Conservation (phyloP, 352 stramenopile species). For the Pythium dissimile region DNA sequence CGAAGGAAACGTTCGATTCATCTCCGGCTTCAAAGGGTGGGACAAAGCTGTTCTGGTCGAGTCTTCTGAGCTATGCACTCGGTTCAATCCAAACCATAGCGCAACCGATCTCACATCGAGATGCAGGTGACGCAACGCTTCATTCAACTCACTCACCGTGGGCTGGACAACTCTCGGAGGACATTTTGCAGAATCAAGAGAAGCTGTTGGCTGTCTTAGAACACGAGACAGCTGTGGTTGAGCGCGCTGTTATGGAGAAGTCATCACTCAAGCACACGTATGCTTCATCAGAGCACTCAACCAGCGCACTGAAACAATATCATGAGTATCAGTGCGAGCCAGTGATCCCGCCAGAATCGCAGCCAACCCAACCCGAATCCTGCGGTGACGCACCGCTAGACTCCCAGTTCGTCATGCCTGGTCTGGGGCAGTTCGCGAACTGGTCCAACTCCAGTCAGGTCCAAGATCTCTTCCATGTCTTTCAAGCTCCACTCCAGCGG, state of each 20-base stretch:
- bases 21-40: slow-evolving; percentile 20
- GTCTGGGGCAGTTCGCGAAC: slow-evolving; percentile 32
- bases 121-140: slow-evolving; percentile 4
- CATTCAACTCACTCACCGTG: slow-evolving; percentile 27
- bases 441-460: slow-evolving; percentile 57
- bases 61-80: slow-evolving; percentile 32
- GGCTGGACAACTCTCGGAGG: slow-evolving; percentile 64
- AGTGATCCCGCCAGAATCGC: slow-evolving; percentile 37
- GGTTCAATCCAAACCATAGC: neutral
- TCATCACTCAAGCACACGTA: slow-evolving; percentile 72
- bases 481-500: slow-evolving; percentile 45
- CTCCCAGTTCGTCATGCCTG: neutral
- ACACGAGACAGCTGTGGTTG: slow-evolving; percentile 74
- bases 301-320: slow-evolving; percentile 30
- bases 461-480: slow-evolving; percentile 57
- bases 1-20: slow-evolving; percentile 37
- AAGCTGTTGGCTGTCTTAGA: slow-evolving; percentile 74
- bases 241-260: slow-evolving; percentile 78
- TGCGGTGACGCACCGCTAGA: neutral
- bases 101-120: neutral
- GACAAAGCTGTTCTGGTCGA: slow-evolving; percentile 52
- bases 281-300: slow-evolving; percentile 25
- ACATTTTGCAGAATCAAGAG: slow-evolving; percentile 81
- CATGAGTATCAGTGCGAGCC: slow-evolving; percentile 66
- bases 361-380: neutral